Evolutionary conservation across 192 early-diverging fungal genomes (phyloP).

Genomic region (Piromyces sp.): DNA sequence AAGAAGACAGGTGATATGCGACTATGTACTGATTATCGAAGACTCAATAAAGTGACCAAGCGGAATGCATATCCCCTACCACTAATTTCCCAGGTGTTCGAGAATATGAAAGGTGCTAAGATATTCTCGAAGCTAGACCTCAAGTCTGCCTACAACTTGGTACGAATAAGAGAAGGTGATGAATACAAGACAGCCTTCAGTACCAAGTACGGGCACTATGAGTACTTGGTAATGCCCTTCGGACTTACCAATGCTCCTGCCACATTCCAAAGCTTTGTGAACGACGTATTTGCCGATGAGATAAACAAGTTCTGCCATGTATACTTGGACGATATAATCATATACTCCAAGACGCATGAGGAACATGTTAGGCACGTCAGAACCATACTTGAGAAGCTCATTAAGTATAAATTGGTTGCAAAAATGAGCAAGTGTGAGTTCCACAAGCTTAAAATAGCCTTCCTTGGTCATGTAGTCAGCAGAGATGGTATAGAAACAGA

Average conservation of each 20-base stretch:
- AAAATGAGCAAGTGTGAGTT: constrained; percentile 21
- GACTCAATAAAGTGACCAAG: too few species aligned
- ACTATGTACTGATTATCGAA: too few species aligned
- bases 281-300: constrained; percentile 9
- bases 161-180: too few species aligned
- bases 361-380: constrained; percentile 7
- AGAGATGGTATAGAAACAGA: constrained; percentile 11
- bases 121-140: too few species aligned
- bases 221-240: too few species aligned
- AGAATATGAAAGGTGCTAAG: too few species aligned
- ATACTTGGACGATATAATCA: constrained; percentile 1
- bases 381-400: constrained; percentile 8
- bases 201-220: constrained; percentile 5
- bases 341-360: background rate
- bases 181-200: background rate
- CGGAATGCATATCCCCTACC: too few species aligned
- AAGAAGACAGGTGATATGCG: too few species aligned
- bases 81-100: too few species aligned
- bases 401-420: constrained; percentile 7
- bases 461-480: constrained; percentile 12
- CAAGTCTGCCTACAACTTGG: too few species aligned
- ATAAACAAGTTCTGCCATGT: background rate
- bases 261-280: constrained; percentile 17
- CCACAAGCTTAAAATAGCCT: constrained; percentile 1
- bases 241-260: constrained; percentile 20